phyloP scores from a whole-genome alignment of 768 basidiomycete species.

The Lentinula guzmanii region DNA sequence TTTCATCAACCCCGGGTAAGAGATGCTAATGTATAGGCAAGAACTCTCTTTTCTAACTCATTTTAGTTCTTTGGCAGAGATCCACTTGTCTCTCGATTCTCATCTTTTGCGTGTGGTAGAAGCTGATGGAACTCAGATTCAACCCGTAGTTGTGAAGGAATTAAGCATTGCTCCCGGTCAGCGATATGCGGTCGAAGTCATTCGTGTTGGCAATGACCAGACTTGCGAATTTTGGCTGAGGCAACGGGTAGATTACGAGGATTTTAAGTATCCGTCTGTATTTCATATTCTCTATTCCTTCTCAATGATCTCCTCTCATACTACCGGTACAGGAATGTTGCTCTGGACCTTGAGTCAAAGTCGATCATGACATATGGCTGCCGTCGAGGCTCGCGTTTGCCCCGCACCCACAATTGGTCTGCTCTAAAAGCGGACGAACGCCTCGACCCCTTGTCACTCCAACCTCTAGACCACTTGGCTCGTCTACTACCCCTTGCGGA shows the following conservation, averaged over 20 bases:
- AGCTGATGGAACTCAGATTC: slow-evolving; percentile 6
- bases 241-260: background rate
- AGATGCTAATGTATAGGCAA: background rate
- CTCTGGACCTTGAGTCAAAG: slow-evolving; percentile 6
- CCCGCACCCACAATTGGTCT: background rate
- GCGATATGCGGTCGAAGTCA: slow-evolving; percentile 3
- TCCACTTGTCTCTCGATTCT: slow-evolving; percentile 6
- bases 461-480: background rate
- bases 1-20: slow-evolving; percentile 6
- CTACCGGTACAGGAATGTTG: background rate
- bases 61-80: slow-evolving; percentile 4
- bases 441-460: slow-evolving; percentile 1
- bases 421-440: background rate
- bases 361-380: background rate
- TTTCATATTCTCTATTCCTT: background rate
- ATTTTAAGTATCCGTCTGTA: slow-evolving; percentile 6
- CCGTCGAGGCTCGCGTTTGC: background rate
- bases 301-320: background rate
- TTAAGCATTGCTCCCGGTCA: slow-evolving; percentile 4
- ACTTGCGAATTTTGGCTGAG: background rate
- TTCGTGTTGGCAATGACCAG: background rate
- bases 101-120: slow-evolving; percentile 5
- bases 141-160: slow-evolving; percentile 6
- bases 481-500: background rate
- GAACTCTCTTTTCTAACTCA: too few relatives aligned